Evolutionary conservation across 495 filamentous ascomycete species (phyloP), one percentile per base, ranked within the genome.

Genomic region (Aspergillus asperescens): DNA sequence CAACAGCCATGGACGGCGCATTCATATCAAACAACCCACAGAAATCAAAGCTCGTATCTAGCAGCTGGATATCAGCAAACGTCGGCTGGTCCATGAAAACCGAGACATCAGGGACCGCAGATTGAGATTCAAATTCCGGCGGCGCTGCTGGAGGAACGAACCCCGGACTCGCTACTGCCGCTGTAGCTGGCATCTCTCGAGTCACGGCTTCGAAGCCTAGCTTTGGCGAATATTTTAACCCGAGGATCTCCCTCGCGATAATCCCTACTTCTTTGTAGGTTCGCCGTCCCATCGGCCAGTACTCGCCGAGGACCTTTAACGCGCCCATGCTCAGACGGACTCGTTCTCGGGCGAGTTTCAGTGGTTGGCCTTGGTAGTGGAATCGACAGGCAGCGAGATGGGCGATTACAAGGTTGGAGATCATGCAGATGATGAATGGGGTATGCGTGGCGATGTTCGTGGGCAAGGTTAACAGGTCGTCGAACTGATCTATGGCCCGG

Each of bases 401-500:
- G 6, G 60, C 60, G 39, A 62, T 62, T 12, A 52, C 45, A 3
- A 47, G 48, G 41, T 62, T 62, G n/a, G 60, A 50, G 32, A 62
- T 59, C 60, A 62, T 62, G 50, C 56, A 62, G 23, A 62, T 59
- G 16, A 62, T 56, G 25, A 62, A 62, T 0, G 60, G 60, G 2
- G 60, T 57, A 24, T 62, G 56, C 0, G 37, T 50, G 2, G 44
- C 38, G 37, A 62, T 54, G 10, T 59, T 55, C 1, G 56, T 59
- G 7, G 60, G 60, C 5, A 62, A 54, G 10, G 60, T 57, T 9
- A 62, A 34, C 0, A 62, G 39, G 3, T 59, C 32, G 13, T 59
- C 56, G 13, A 59, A 55, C n/a, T 49, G 39, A 9, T 59, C 48
- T 15, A 62, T 62, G 2, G 56, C 49, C 8, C 24, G 46, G 0